Base-by-base conservation (phyloP, 2,329 filamentous ascomycete genomes). In the Cladosporium sp. region DNA sequence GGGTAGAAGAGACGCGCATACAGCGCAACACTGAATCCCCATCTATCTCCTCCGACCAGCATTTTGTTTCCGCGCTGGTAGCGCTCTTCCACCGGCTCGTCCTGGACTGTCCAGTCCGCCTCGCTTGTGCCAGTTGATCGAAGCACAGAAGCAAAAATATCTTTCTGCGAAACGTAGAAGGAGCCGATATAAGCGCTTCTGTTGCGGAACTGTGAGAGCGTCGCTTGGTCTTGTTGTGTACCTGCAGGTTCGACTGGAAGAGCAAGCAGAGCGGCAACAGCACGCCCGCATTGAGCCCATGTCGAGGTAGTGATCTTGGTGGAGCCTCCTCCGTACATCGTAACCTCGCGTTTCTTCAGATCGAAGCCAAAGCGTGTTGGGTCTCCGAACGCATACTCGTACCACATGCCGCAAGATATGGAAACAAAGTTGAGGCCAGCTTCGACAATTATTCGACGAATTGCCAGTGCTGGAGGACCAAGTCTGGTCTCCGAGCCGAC, bases 1-100 rank as follows among this genome's bases (percentile, higher is more conserved):
- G 68, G 67, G 34, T 69, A 76, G 68, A 90, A 90, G 0, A 78
- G 75, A 7, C 85, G 75, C 0, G 84, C 73, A 70, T 89, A 90
- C 70, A 91, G 78, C 63, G 82, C 58, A 70, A 81, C 80, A 1
- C 70, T 73, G 68, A 83, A 86, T 0, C 82, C 87, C 14, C 68
- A 70, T 57, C 57, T 68, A n/a, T 81, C 79, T 32, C 80, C 83
- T 6, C 67, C 58, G 65, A 81, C 73, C 1, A 89, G 53, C 36
- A 86, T 80, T 71, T 84, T 75, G 64, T 74, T 46, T 1, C 67
- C 54, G 0, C 54, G 36, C 21, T 72, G 70, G 26, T 71, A 67
- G 0, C 28, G 67, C 3, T 54, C 34, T 39, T 43, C n/a, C 14
- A 63, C 49, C 21, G 46, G 46, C 30, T 54, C 60, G 48, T 43